A percentile compares a stretch with the other conserved stretches of the same genome.
These are phyloP conservation scores for Kregervanrija fluxuum DNA, from an alignment of 805 yeast genomes.

Conservation along the genomic window DNA sequence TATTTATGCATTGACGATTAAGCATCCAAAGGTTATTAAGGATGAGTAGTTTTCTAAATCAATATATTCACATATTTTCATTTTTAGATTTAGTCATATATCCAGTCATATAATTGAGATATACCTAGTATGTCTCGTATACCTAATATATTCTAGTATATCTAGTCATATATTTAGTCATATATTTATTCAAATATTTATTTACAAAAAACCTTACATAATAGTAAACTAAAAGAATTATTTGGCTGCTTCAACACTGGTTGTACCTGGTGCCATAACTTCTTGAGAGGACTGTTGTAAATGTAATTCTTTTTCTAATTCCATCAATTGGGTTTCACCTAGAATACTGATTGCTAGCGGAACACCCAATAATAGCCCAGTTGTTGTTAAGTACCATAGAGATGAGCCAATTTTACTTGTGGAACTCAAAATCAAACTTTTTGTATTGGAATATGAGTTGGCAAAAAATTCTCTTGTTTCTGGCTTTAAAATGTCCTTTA, in stretches of 20 bases:
- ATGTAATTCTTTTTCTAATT: conserved; percentile 87
- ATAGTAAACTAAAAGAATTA: too few species aligned
- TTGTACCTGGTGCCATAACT: conserved; percentile 63
- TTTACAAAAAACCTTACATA: too few species aligned
- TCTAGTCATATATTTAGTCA: too few species aligned
- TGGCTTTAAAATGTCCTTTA: conserved; percentile 89
- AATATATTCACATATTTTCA: too few species aligned
- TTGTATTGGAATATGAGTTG: conserved; percentile 21
- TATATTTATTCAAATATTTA: too few species aligned
- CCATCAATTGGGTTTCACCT: conserved; percentile 88
- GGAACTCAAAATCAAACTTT: conserved; percentile 37
- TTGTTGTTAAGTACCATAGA: conserved; percentile 81
- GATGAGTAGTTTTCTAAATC: neutral
- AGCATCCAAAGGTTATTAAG: conserved; percentile 53
- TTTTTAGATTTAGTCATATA: too few species aligned
- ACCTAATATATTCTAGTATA: too few species aligned
- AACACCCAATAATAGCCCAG: conserved; percentile 80
- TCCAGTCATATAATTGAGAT: too few species aligned
- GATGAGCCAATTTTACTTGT: conserved; percentile 62
- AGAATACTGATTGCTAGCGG: conserved; percentile 87
- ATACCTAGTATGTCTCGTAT: too few species aligned
- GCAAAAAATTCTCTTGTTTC: conserved; percentile 55
- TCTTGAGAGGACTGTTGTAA: conserved; percentile 67
- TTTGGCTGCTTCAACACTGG: conserved; percentile 25
- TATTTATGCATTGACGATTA: conserved; percentile 78